Evolutionary conservation across 257 asterid genomes (phyloP).

Genomic region (Ligustrum vulgare): DNA sequence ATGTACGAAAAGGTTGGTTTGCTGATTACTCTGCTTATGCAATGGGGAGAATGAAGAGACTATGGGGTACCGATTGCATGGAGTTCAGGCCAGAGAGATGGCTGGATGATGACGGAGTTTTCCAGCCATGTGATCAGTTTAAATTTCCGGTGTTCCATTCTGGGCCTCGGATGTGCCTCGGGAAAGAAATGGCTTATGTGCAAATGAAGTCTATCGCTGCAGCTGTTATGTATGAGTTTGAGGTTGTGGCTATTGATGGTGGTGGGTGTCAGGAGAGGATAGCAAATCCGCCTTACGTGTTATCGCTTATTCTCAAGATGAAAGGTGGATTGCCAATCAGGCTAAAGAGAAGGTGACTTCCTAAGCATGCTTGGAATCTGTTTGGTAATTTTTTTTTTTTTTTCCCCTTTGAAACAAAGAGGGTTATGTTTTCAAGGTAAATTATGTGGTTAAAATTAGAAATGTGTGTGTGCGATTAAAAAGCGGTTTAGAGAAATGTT

Average conservation of each 20-base stretch:
- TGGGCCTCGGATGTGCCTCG: constrained; percentile 43
- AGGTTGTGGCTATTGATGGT: constrained; percentile 32
- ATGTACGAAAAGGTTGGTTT: constrained; percentile 39
- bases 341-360: constrained; percentile 25
- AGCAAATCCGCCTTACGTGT: constrained; percentile 31
- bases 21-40: constrained; percentile 48
- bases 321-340: constrained; percentile 38
- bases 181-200: constrained; percentile 47
- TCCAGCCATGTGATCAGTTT: constrained; percentile 32
- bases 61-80: constrained; percentile 44
- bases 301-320: constrained; percentile 39
- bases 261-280: constrained; percentile 35
- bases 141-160: constrained; percentile 42
- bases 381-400: too few species aligned
- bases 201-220: constrained; percentile 42
- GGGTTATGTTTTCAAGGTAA: too few species aligned
- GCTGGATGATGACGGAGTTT: constrained; percentile 34
- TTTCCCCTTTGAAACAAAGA: too few species aligned
- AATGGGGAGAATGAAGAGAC: constrained; percentile 41
- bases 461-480: too few species aligned
- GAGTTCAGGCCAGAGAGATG: constrained; percentile 45
- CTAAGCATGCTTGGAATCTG: background rate
- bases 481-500: too few species aligned
- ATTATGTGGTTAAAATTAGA: too few species aligned
- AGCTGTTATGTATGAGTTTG: constrained; percentile 28